Base-by-base conservation (phyloP, 305 asterid species). In the Solanum hybrid region DNA sequence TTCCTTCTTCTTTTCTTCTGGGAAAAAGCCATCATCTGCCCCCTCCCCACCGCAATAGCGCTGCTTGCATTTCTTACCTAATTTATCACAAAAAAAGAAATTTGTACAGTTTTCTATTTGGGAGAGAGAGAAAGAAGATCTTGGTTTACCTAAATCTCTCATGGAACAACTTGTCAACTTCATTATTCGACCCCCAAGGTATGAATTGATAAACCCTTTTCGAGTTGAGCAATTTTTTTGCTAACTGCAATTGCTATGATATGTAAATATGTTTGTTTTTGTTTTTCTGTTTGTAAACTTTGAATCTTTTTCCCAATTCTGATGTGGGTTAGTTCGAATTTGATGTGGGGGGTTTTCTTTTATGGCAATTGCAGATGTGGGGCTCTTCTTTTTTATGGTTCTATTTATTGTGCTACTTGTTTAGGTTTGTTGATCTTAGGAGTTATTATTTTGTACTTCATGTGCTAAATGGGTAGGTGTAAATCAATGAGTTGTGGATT, bases 151-250 rank as follows among this genome's bases (percentile, higher is more conserved):
- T 88, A 94, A 90, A 91, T 93, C 89, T 34, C 36, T 87, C 76
- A 92, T 97, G 99, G 99, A 97, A 91, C 99, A 94, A 96, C 97
- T 97, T 87, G 94, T 97, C 86, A 97, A 95, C 98, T 95, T 97
- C 94, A 96, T 97, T 88, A 97, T 97, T 92, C 91, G 99, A 80
- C 99, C 99, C 26, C 99, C 99, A 92, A 96, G 99, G 99, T 97
- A 78, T 81, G n/a, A 72, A 34, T 80, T 69, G 26, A 45, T 35
- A 17, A 42, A 27, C 37, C 82, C 72, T 81, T 85, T 85, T 85
- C 87, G 31, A 89, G 22, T 75, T 85, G 2, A 45, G 31, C 32
- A 12, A 1, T 90, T 19, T 88, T 2, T 26, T 87, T 37, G 88
- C 34, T 56, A 5, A 4, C 1, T 32, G 34, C 34, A 32, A 32